Evolutionary conservation across 768 basidiomycete species (phyloP).

Genomic region (Termitomyces sp.): DNA sequence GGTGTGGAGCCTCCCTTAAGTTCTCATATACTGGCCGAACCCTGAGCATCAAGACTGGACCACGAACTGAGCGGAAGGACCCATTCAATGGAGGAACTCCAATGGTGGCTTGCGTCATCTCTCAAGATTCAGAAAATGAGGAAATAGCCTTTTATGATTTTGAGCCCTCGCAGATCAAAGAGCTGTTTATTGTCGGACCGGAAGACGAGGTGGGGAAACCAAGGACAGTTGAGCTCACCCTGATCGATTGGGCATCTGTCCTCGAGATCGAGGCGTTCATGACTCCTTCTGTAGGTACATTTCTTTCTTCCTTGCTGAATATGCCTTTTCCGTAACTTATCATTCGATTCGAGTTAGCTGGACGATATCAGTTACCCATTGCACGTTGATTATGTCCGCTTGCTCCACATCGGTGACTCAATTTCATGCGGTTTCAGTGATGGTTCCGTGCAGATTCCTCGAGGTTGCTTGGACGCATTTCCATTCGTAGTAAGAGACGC

Average conservation of each 20-base stretch:
- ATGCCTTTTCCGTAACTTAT: not conserved
- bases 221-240: constrained; percentile 2
- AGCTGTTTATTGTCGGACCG: not conserved
- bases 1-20: constrained; percentile 6
- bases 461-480: constrained; percentile 7
- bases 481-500: constrained; percentile 4
- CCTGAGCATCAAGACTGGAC: constrained; percentile 2
- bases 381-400: not conserved
- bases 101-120: constrained; percentile 6
- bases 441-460: constrained; percentile 1
- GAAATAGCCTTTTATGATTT: not conserved
- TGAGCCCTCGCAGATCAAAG: constrained; percentile 1
- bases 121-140: not conserved
- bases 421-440: constrained; percentile 6
- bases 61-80: constrained; percentile 4
- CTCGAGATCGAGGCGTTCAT: constrained; percentile 6
- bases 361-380: not conserved
- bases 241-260: constrained; percentile 8
- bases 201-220: not conserved
- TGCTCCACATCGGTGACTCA: constrained; percentile 3
- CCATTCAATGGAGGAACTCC: constrained; percentile 7
- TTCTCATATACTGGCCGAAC: constrained; percentile 2
- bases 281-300: not conserved
- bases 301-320: not conserved
- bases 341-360: not conserved